Evolutionary conservation across 2,329 filamentous ascomycete species (phyloP).

Genomic region (Dryadomyces quercivorus): DNA sequence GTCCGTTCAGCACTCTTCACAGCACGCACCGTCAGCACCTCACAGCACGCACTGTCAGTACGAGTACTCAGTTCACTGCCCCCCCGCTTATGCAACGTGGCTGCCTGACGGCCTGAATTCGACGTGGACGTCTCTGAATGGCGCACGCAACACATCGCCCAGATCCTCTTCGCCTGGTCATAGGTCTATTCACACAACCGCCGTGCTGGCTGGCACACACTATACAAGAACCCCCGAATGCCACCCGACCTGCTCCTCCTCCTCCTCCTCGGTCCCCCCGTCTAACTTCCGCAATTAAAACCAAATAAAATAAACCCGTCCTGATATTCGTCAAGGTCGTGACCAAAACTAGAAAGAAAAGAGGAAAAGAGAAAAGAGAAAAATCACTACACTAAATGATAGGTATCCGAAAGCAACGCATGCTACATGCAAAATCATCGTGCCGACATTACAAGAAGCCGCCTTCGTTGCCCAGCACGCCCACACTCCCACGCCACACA

Average conservation of each 20-base stretch:
- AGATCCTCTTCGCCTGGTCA: no score
- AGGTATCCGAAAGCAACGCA: not conserved
- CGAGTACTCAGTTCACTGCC: no score
- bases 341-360: not conserved
- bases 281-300: not conserved
- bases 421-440: not conserved
- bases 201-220: no score
- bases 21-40: no score
- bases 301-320: not conserved
- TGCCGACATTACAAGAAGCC: slow-evolving; percentile 33
- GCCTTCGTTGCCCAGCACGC: slow-evolving; percentile 39
- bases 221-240: no score
- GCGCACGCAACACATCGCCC: not conserved
- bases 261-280: not conserved
- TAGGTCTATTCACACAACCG: not conserved
- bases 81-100: no score
- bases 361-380: not conserved
- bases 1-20: no score
- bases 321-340: slow-evolving; percentile 1
- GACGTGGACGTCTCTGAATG: not conserved
- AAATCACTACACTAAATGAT: not conserved
- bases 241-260: not conserved
- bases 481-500: slow-evolving; percentile 44
- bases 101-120: not conserved
- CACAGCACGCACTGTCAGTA: no score